Base-by-base conservation (phyloP, 345 rosid genomes). In the Eucalyptus cloeziana region DNA sequence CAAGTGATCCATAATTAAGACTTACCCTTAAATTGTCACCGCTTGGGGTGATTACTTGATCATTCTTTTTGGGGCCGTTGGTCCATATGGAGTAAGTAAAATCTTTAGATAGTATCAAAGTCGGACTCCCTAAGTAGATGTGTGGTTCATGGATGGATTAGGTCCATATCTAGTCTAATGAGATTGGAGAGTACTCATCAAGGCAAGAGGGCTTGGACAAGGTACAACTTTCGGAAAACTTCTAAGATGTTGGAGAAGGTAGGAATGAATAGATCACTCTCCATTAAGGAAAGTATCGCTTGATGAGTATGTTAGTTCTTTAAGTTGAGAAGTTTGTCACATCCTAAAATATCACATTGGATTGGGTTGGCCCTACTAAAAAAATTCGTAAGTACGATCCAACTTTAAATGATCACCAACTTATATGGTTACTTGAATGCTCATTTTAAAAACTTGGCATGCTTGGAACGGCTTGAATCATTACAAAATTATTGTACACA, bases 381-480 rank as follows among this genome's bases (percentile, higher is more conserved):
- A 76, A 31, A 6, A 37, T 76, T 40, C 15, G 2, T 22, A 11
- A 40, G 83, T 37, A 40, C 10, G 47, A 11, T 21, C 83, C 2
- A 76, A 76, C 30, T 76, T 76, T 5, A 76, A 37, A 37, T 76
- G 15, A 7, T 76, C 7, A 37, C 14, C 47, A 37, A 76, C 83
- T 76, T 76, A 13, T 76, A 44, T 76, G 47, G 47, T 76, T 11
- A 37, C 47, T 11, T 21, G 15, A 40, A 11, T 76, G 11, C 47
- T 76, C 47, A 6, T 5, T 76, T 40, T 40, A 37, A 33, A 76
- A 76, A 37, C 4, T 37, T 6, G 14, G 25, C 13, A 0, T 3
- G 15, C 13, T 0, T 40, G 1, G 10, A 76, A 21, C 0, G 3
- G 30, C 30, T 43, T 37, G 14, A 22, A 25, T 76, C 1, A 4